Base-by-base conservation (phyloP, 257 asterid genomes). In the Coffea eugenioides region DNA sequence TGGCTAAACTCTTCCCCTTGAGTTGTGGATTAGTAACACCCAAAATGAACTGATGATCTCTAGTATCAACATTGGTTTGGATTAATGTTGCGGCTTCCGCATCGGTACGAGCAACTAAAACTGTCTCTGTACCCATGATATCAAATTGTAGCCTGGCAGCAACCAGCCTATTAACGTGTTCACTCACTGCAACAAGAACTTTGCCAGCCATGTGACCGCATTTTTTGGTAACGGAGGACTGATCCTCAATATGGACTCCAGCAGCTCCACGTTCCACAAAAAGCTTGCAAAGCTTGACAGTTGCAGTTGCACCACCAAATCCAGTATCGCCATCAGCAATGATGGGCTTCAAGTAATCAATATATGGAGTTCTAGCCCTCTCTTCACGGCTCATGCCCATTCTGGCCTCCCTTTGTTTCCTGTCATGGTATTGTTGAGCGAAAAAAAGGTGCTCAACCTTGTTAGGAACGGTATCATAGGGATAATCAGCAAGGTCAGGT, bases 181-280 rank as follows among this genome's bases (percentile, higher is more conserved):
- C 99, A 82, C 90, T 87, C 20, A 92, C 90, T 0, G 95, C 92
- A 18, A 95, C 98, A n/a, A 95, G 91, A 4, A 95, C 99, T 66
- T 95, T 95, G 0, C 99, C 99, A 0, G 97, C 99, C 99, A 95
- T 95, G 80, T 95, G 99, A 23, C 99, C 99, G 81, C 99, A 95
- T 76, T 93, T 95, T 72, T 95, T 95, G 4, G 98, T 92, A 39
- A 92, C 93, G 0, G 98, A 93, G 5, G 99, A 95, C 51, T 95
- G 98, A 54, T 95, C 99, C 95, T 95, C 99, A 21, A 95, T 92
- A 89, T 95, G 99, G 41, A 95, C 98, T 0, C 98, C 99, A 23
- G 97, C 98, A 13, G 99, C 99, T 2, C 99, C 99, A 14, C 99
- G 97, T 88, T 95, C 99, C 2, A 92, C 99, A 45, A 93, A 95